Evolutionary conservation across 1,139 yeast genomes (phyloP), one percentile per base, ranked within the genome.

Genomic region (Suhomyces maxii): DNA sequence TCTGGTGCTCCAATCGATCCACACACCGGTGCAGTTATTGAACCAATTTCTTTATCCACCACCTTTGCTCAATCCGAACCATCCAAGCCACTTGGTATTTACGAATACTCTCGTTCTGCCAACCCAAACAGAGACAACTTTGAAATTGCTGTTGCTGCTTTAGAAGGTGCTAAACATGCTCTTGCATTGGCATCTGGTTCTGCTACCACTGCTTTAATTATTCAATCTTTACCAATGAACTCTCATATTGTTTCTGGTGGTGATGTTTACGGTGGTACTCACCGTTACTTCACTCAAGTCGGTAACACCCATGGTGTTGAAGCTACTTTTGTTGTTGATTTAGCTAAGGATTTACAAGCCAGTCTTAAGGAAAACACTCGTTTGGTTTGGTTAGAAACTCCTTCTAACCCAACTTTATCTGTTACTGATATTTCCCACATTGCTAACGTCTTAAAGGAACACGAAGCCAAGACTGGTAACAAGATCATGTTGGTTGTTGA

Each of bases 231-330:
- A 59, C 85, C 89, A 40, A 77, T 80, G 54, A 86, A 85, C 47
- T 76, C 88, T 45, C 95, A 88, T 61, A 86, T 86, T 43, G 76
- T 89, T 45, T 83, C 93, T 44, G 84, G 89, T 59, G 93, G 89
- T 57, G 97, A 89, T 61, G 95, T 89, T 41, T 89, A 89, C 68
- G 96, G 96, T 53, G 96, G 97, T 61, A 89, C 96, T 51, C 95
- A 89, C 73, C 79, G 96, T 68, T 89, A 88, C 71, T 88, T 89
- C 77, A 86, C 96, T 64, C 80, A 86, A 67, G 96, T 89, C 43
- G 96, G 93, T 51, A 76, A 76, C 63, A 80, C 89, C 45, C 95
- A 88, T 63, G 93, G 93, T 47, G 87, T 88, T 45, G 77, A 74
- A 48, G 81, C 86, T 41, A 70, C 83, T 30, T 88, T 89, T 68